phyloP scores from a whole-genome alignment of 2,329 filamentous ascomycete genomes.

The Ophiostoma tasmaniense region DNA sequence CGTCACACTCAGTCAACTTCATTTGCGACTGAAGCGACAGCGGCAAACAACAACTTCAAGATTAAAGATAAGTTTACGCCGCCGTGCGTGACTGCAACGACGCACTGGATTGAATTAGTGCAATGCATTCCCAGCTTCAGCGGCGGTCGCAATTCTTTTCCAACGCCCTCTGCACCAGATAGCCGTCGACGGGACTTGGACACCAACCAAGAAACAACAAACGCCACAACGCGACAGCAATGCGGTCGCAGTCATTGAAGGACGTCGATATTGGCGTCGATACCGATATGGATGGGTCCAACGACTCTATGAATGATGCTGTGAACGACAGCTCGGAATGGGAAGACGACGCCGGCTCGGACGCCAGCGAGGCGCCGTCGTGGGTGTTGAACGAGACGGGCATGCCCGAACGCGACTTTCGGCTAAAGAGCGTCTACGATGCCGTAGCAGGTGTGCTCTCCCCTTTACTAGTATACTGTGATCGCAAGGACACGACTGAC shows the following conservation, averaged over 20 bases:
- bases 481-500: neutral
- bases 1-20: neutral
- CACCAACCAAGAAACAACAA: neutral
- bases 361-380: neutral
- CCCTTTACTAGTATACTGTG: constrained; percentile 13
- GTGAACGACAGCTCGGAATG: neutral
- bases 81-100: neutral
- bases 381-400: neutral
- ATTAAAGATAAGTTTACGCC: neutral
- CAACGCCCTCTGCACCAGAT: constrained; percentile 11
- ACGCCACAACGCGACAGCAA: neutral
- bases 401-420: constrained; percentile 14
- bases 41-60: neutral
- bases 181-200: neutral
- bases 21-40: neutral
- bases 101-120: neutral
- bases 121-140: constrained; percentile 3
- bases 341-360: neutral
- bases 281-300: neutral
- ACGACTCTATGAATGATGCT: neutral
- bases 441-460: constrained; percentile 54
- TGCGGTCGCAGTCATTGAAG: neutral
- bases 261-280: neutral
- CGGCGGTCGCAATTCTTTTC: constrained; percentile 5
- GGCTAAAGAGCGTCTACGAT: constrained; percentile 56